Base-by-base conservation (phyloP, 768 basidiomycete species). In the Russula lepida region DNA sequence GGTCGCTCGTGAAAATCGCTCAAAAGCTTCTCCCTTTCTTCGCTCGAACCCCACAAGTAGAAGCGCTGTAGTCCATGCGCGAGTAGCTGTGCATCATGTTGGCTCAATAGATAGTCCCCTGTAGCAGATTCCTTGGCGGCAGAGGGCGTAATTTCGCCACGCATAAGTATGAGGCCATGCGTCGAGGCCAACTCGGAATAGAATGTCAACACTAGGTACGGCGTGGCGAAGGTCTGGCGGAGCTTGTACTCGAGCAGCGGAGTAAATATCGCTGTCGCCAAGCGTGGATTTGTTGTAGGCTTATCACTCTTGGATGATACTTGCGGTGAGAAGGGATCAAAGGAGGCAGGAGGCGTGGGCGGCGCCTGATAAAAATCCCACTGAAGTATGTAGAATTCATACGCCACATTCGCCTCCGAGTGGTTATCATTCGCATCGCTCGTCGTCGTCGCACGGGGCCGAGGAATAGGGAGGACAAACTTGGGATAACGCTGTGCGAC, bases 171-270 rank as follows among this genome's bases (percentile, higher is more conserved):
- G 48, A 89, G 71, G 12, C 83, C 85, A 68, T 98, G 92, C 4
- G 88, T 84, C 28, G 79, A 72, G 1, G 85, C 83, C 6, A 99
- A 75, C 68, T 98, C 95, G 53, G 95, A 88, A 73, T 98, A 98
- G 72, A 91, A 84, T 4, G 95, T 98, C 41, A 98, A 69, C 25
- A 89, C 88, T 27, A 99, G 79, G 70, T 92, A 90, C 1, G 95
- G 95, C 5, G 92, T 94, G 7, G 97, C 89, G 71, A 87, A 98
- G 19, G 86, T 79, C 55, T 80, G 80, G 43, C 88, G 85, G 59
- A 84, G 74, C 72, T 97, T 95, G 81, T 92, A 99, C 74, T 98
- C 95, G 66, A 89, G 86, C 46, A 98, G 78, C 2, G 95, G 90
- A 0, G 97, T 94, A 77, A 95, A 95, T 37, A 98, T 78, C 55